phyloP scores from a whole-genome alignment of 768 basidiomycete genomes.

The Butyriboletus loyo region DNA sequence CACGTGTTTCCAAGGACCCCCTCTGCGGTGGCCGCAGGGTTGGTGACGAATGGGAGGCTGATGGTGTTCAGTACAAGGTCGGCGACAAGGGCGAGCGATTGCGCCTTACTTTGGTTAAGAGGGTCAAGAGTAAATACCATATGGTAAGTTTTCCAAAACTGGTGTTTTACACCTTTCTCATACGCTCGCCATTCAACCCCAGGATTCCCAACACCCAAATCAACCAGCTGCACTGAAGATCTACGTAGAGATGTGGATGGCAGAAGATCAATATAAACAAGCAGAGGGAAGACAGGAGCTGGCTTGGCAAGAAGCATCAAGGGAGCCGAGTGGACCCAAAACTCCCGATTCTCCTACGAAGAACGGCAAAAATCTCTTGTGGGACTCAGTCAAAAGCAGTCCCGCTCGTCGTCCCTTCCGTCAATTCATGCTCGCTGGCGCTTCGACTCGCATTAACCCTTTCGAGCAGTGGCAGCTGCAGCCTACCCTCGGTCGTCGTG shows the following conservation, averaged over 20 bases:
- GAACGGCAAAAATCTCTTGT: constrained; percentile 66
- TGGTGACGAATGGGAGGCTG: constrained; percentile 75
- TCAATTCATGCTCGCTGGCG: constrained; percentile 45
- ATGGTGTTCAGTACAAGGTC: constrained; percentile 69
- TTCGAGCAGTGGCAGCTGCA: constrained; percentile 37
- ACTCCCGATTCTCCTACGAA: constrained; percentile 39
- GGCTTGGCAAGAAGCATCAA: constrained; percentile 64
- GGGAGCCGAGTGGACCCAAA: constrained; percentile 41
- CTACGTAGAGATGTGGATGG: constrained; percentile 76
- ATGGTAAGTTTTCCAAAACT: constrained; percentile 55
- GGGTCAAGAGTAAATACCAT: constrained; percentile 61
- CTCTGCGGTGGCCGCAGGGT: constrained; percentile 56
- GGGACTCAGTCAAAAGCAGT: constrained; percentile 55
- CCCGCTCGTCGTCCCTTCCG: constrained; percentile 42
- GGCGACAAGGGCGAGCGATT: constrained; percentile 67
- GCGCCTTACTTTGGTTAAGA: constrained; percentile 69
- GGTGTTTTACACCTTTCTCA: constrained; percentile 7
- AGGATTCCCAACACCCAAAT: constrained; percentile 78
- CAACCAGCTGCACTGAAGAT: constrained; percentile 64
- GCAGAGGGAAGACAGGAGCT: constrained; percentile 60
- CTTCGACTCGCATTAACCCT: constrained; percentile 48
- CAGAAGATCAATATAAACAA: constrained; percentile 66
- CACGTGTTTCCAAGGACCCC: constrained; percentile 44
- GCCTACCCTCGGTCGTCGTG: constrained; percentile 43
- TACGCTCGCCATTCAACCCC: constrained; percentile 47